A percentile compares a stretch with the other conserved stretches of the same genome.
Conservation (phyloP, 805 yeast genomes). For the Hanseniaspora occidentalis region DNA sequence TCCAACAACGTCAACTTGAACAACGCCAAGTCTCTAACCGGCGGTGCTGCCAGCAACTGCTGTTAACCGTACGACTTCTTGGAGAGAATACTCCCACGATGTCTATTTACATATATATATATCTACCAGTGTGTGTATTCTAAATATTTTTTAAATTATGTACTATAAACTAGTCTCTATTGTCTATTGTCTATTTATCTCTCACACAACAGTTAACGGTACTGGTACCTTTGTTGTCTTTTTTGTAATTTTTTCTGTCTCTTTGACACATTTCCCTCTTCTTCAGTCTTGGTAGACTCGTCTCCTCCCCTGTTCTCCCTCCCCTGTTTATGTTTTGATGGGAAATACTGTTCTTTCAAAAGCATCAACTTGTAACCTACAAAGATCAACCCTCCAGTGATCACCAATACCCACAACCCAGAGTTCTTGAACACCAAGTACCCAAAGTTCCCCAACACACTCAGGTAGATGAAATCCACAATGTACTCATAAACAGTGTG, state of each 20-base stretch:
- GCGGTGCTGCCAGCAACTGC: slow-evolving; percentile 31
- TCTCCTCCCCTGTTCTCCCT: not conserved
- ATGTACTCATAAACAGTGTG: slow-evolving; percentile 41
- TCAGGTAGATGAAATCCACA: slow-evolving; percentile 42
- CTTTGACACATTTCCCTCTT: slow-evolving; percentile 22
- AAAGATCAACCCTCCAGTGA: slow-evolving; percentile 29
- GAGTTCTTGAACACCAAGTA: slow-evolving; percentile 33
- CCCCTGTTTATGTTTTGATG: slow-evolving; percentile 1
- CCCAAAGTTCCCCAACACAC: slow-evolving; percentile 36
- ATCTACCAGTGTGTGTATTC: not conserved
- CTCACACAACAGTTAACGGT: not conserved
- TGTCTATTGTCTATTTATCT: not conserved
- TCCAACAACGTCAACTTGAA: slow-evolving; percentile 52
- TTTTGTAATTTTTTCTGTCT: slow-evolving; percentile 31
- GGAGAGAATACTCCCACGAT: not conserved
- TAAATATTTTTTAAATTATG: not conserved
- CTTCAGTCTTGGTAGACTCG: slow-evolving; percentile 4
- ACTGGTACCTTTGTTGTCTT: not conserved
- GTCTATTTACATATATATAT: not conserved
- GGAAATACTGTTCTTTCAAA: slow-evolving; percentile 14
- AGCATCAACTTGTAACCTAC: slow-evolving; percentile 33
- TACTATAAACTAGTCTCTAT: too few relatives aligned
- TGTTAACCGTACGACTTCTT: slow-evolving; percentile 30
- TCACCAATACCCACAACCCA: slow-evolving; percentile 32
- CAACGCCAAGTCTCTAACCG: slow-evolving; percentile 44